These are phyloP conservation scores for Penicillium desertorum DNA, from an alignment of 495 filamentous ascomycete genomes.

Conservation along the genomic window DNA sequence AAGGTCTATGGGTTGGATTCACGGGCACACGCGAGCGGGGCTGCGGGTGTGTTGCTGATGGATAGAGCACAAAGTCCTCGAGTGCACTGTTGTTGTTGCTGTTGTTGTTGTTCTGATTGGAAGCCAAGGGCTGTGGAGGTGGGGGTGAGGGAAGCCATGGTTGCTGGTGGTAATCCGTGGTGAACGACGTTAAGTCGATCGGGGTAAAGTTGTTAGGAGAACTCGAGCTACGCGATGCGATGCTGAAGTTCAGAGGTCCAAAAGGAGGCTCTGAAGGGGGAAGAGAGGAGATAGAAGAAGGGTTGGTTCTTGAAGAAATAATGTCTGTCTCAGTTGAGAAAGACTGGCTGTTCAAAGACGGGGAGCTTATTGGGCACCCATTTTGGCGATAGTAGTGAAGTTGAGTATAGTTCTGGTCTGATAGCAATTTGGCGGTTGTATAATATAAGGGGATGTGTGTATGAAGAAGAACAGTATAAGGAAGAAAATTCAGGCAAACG, in stretches of 20 bases:
- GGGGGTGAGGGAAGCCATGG: slow-evolving; percentile 61
- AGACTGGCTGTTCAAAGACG: slow-evolving; percentile 36
- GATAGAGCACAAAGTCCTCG: slow-evolving; percentile 52
- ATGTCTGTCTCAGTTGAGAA: slow-evolving; percentile 50
- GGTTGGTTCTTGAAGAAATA: slow-evolving; percentile 46
- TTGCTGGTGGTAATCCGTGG: slow-evolving; percentile 63
- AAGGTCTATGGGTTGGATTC: slow-evolving; percentile 44
- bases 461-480: slow-evolving; percentile 14
- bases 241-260: slow-evolving; percentile 59
- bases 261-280: slow-evolving; percentile 47
- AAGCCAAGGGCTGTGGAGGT: slow-evolving; percentile 46
- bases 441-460: slow-evolving; percentile 1
- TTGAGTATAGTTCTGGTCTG: slow-evolving; percentile 27
- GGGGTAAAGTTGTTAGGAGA: slow-evolving; percentile 46
- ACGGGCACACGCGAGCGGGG: slow-evolving; percentile 37
- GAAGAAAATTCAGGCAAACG: slow-evolving; percentile 38
- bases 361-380: slow-evolving; percentile 54
- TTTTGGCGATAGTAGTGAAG: slow-evolving; percentile 33
- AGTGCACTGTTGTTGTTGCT: slow-evolving; percentile 43
- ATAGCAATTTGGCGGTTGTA: slow-evolving; percentile 29
- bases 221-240: slow-evolving; percentile 55
- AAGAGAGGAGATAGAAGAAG: slow-evolving; percentile 39
- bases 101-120: slow-evolving; percentile 45
- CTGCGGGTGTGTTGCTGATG: slow-evolving; percentile 31
- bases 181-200: slow-evolving; percentile 61